Evolutionary conservation across 1,284 basidiomycete species (phyloP), one percentile per base, ranked within the genome.

Genomic region (Bjerkandera adusta): DNA sequence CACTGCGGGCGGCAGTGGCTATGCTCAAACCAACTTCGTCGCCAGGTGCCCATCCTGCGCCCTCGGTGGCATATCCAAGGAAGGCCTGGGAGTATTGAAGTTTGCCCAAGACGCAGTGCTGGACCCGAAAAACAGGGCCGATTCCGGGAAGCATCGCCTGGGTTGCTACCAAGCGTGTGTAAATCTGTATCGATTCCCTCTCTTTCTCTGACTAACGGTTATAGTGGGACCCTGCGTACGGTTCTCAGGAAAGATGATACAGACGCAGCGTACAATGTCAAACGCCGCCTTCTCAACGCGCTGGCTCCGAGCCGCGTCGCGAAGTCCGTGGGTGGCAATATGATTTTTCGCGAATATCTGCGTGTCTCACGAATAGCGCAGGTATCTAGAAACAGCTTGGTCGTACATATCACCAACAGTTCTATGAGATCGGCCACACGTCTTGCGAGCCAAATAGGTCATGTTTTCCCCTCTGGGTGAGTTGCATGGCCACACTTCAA

Each of bases 71-170:
- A n/a, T 51, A 5, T 49, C 47, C 15, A 53, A 43, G 25, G 54
- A 54, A 22, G 36, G 29, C 21, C 40, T 56, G 1, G 50, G 41
- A 4, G 47, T 52, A 2, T 26, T 34, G 21, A 56, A 56, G 41
- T 53, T 54, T 34, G 47, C 45, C 8, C 39, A 29, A 12, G 54
- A 56, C 37, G 13, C 52, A n/a, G 47, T 37, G 3, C 34, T 46
- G 18, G 36, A 54, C 37, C 50, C 32, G 36, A n/a, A 33, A 12
- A 43, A 45, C 27, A 16, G 18, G 15, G 32, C 40, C 2, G 48
- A 51, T 24, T 26, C 26, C n/a, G 15, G 41, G 16, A 43, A n/a
- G 10, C 42, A 45, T 30, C 43, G 44, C 11, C 30, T 43, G 4
- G 43, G 30, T n/a, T 43, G 47, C 22, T 51, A 48, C 26, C 43